Evolutionary conservation across 2,329 filamentous ascomycete species (phyloP), one percentile per base, ranked within the genome.

Genomic region (Sphaerulina vaccinii): DNA sequence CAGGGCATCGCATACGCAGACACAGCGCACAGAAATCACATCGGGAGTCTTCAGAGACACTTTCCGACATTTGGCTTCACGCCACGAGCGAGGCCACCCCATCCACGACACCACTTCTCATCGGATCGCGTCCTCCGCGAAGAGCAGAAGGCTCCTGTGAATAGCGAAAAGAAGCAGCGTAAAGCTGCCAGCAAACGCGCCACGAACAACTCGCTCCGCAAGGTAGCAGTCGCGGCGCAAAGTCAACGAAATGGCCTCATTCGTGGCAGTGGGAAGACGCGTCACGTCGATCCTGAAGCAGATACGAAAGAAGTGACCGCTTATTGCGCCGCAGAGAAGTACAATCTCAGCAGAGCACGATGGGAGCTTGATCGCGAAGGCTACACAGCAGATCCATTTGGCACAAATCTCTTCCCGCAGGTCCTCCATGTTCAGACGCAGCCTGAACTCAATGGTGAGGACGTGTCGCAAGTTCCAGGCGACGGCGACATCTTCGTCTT

Each of bases 401-500:
- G 76, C 38, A 86, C 83, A 1, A 80, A 78, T 3, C 72, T 87
- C 2, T 84, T 80, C 56, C 82, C 83, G 1, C 83, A 86, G 62
- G 83, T 87, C 27, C 75, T 86, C 29, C 84, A 87, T 61, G 71
- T 86, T 11, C 75, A 74, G 49, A 73, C 72, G 6, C 69, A 69
- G 52, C 65, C 70, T 49, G 40, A 79, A 10, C 78, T 55, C 71
- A 74, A 43, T 69, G 75, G 73, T 49, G 75, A 76, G 65, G 61
- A 62, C 18, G 57, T 49, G 22, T 43, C 52, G 15, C 57, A 60
- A 42, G 66, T 60, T 5, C 56, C 56, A 5, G 91, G 90, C 27
- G 93, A 99, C 71, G 91, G 90, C 27, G 93, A 99, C 71, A 83
- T 97, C 44, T 97, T 97, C 67, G 85, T 99, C 51, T 99, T 99